A percentile compares a stretch with the other conserved stretches of the same genome.
phyloP scores from a whole-genome alignment of 345 rosid species.

The Aquilaria malaccensis region DNA sequence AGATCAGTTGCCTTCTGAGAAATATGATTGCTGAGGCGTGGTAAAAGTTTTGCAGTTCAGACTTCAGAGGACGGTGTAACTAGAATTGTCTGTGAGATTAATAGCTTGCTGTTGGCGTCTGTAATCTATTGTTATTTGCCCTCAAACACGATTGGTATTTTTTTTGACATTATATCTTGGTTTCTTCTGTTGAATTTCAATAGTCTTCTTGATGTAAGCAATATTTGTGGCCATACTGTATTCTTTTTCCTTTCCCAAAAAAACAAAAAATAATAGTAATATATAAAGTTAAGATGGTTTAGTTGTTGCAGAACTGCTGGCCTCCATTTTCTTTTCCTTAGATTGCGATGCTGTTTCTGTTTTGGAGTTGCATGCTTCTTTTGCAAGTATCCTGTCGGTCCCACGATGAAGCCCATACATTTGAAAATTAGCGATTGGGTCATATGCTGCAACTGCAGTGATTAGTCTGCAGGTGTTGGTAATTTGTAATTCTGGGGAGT shows the following conservation, averaged over 20 bases:
- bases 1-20: too few relatives aligned
- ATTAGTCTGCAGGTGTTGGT: too few relatives aligned
- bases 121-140: slow-evolving; percentile 10
- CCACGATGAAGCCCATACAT: too few relatives aligned
- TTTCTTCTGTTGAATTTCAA: not conserved
- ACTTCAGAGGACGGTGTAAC: not conserved
- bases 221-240: not conserved
- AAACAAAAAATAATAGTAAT: not conserved
- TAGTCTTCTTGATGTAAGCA: not conserved
- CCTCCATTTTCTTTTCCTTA: too few relatives aligned
- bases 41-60: too few relatives aligned
- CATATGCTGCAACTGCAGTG: too few relatives aligned
- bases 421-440: too few relatives aligned
- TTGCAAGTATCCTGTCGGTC: too few relatives aligned
- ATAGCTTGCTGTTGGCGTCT: slow-evolving; percentile 8
- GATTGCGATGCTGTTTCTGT: too few relatives aligned
- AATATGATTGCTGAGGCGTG: too few relatives aligned
- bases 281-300: not conserved
- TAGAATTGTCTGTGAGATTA: slow-evolving; percentile 14
- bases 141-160: not conserved
- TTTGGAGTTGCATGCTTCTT: too few relatives aligned
- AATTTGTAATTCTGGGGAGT: not conserved
- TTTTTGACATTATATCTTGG: not conserved
- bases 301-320: not conserved
- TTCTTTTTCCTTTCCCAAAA: not conserved